These are phyloP conservation scores for Boletus bicolor DNA, from an alignment of 768 basidiomycete species.

Conservation along the genomic window DNA sequence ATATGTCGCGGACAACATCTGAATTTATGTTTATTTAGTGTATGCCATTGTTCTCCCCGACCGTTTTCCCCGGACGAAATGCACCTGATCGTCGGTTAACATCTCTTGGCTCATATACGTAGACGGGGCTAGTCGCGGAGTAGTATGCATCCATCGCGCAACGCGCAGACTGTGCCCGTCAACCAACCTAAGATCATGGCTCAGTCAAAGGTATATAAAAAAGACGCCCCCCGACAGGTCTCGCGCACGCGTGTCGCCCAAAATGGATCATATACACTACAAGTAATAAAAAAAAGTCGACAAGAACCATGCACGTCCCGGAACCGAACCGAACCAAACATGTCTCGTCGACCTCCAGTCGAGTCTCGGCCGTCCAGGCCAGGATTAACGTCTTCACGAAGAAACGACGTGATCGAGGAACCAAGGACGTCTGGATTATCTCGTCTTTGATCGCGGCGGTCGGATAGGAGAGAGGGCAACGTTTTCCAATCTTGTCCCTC, in stretches of 20 bases:
- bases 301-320: not conserved
- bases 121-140: too few species aligned
- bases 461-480: not conserved
- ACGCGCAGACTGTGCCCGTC: not conserved
- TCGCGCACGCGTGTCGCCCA: not conserved
- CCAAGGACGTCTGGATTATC: not conserved
- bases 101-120: too few species aligned
- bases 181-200: not conserved
- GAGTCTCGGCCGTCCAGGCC: not conserved
- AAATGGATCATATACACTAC: not conserved
- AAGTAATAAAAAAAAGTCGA: not conserved
- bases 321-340: constrained; percentile 5
- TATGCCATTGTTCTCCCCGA: not conserved
- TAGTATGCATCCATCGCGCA: too few species aligned
- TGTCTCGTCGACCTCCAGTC: not conserved
- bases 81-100: not conserved
- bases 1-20: not conserved
- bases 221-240: not conserved
- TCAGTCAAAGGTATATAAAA: not conserved
- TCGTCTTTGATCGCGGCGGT: constrained; percentile 2
- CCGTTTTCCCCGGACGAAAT: not conserved
- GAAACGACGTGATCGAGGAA: constrained; percentile 7
- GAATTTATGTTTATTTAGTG: not conserved
- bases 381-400: not conserved
- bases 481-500: constrained; percentile 10